These are phyloP conservation scores for Neurospora sp. DNA, from an alignment of 495 filamentous ascomycete genomes.

Conservation along the genomic window DNA sequence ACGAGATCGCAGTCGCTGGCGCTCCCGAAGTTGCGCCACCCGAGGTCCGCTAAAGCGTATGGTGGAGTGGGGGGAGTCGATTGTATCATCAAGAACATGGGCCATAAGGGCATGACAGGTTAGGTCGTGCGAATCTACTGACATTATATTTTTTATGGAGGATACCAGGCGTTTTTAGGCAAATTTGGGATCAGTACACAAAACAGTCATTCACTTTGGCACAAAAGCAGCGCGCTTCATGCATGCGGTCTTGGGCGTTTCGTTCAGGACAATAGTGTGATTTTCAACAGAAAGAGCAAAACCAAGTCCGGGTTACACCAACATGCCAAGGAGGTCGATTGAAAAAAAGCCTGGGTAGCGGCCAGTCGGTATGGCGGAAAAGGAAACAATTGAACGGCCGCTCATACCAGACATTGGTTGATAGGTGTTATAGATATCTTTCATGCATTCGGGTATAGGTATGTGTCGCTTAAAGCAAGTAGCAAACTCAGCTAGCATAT, in stretches of 20 bases:
- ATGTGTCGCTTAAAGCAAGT: not conserved
- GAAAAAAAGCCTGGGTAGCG: not conserved
- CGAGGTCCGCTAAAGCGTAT: conserved; percentile 17
- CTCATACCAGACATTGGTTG: not conserved
- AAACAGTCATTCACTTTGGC: not conserved
- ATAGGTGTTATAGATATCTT: not conserved
- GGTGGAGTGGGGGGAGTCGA: not conserved
- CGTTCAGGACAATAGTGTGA: not conserved
- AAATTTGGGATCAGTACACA: not conserved
- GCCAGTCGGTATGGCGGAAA: not conserved
- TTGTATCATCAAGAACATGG: not conserved
- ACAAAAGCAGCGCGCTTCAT: not conserved
- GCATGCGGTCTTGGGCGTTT: not conserved
- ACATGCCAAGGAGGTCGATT: not conserved
- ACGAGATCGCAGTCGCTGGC: conserved; percentile 42
- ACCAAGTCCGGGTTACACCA: not conserved
- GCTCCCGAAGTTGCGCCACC: conserved; percentile 16
- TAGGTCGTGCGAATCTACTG: not conserved
- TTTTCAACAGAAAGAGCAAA: not conserved
- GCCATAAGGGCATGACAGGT: not conserved
- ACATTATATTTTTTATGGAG: not conserved
- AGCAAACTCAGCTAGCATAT: not conserved
- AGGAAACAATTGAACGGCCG: not conserved
- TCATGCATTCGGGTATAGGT: not conserved
- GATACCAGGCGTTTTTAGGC: not conserved